These are phyloP conservation scores for Kodamaea kaohsiungensis DNA, from an alignment of 805 yeast species.

Conservation along the genomic window DNA sequence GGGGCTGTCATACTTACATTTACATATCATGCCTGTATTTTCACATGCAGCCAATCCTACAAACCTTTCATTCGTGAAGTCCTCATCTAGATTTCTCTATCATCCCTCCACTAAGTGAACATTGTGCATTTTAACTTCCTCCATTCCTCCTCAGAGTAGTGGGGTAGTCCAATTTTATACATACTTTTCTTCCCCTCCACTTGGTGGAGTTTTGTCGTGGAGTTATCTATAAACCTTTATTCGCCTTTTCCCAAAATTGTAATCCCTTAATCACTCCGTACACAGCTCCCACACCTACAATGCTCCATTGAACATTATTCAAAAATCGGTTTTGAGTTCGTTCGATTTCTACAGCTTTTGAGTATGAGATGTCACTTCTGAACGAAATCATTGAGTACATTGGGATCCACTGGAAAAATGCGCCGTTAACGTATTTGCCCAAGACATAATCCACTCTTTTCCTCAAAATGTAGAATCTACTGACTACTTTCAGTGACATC, in stretches of 20 bases:
- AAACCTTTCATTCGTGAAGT: not conserved
- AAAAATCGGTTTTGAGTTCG: conserved; percentile 57
- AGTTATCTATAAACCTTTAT: not conserved
- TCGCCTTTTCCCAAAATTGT: conserved; percentile 9
- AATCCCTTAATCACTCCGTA: conserved; percentile 9
- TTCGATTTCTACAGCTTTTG: conserved; percentile 60
- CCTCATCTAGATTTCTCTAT: not conserved
- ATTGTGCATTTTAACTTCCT: not conserved
- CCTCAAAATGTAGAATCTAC: conserved; percentile 58
- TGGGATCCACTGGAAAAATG: conserved; percentile 65
- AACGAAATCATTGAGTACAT: conserved; percentile 92
- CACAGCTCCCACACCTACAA: conserved; percentile 10
- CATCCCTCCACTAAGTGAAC: not conserved
- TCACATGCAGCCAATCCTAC: not conserved
- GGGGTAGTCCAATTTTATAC: not conserved
- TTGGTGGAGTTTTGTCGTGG: not conserved
- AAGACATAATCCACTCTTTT: conserved; percentile 68
- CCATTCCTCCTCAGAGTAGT: not conserved
- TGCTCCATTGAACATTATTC: conserved; percentile 25
- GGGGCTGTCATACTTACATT: not conserved
- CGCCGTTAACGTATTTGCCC: conserved; percentile 56
- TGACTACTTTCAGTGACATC: conserved; percentile 80
- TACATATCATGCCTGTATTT: not conserved
- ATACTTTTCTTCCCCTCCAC: not conserved
- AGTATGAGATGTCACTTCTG: conserved; percentile 77